Evolutionary conservation across 345 rosid genomes (phyloP), one percentile per base, ranked within the genome.

Genomic region (Linum usitatissimum): DNA sequence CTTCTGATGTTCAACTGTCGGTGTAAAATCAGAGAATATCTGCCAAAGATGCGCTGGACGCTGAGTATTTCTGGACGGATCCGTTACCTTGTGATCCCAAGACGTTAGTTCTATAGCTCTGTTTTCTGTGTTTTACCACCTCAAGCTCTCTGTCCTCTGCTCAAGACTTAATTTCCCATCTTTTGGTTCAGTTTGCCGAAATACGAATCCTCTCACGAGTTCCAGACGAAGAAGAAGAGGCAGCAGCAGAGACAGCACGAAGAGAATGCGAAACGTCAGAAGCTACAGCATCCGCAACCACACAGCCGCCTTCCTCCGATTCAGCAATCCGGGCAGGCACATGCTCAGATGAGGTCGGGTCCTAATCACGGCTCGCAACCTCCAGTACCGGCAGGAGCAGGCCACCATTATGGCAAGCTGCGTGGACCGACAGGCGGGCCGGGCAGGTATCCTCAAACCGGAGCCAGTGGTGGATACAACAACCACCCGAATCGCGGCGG

Each of bases 1-100:
- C 4, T 20, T 12, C 12, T 55, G 6, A 19, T 65, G n/a, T 57
- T 42, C 34, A 14, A 12, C 62, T 57, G 12, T 48, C 65, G 3
- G 61, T 66, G 39, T 48, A 55, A 53, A 20, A 70, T 64, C 75
- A 92, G 98, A 85, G 98, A 79, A 85, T 92, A 82, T 76, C 81
- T 21, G 96, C 96, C 36, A 92, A 85, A 81, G 98, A 92, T 82
- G 92, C 96, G 23, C 86, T 92, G 45, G 98, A 89, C 72, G 96
- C 96, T 0, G 96, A 92, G 79, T 92, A 92, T 77, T 89, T 92
- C 80, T 92, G 98, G 98, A 73, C 87, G 55, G 98, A 92, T 51
- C 98, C 96, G 0, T 77, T 86, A 42, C 98, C 98, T 5, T 92
- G 98, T 68, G 95, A 92, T 64, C 96, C 98, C 21, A 91, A 85